These are phyloP conservation scores for Wallacemonas rigidus DNA, from an alignment of 208 protist genomes.

Conservation along the genomic window DNA sequence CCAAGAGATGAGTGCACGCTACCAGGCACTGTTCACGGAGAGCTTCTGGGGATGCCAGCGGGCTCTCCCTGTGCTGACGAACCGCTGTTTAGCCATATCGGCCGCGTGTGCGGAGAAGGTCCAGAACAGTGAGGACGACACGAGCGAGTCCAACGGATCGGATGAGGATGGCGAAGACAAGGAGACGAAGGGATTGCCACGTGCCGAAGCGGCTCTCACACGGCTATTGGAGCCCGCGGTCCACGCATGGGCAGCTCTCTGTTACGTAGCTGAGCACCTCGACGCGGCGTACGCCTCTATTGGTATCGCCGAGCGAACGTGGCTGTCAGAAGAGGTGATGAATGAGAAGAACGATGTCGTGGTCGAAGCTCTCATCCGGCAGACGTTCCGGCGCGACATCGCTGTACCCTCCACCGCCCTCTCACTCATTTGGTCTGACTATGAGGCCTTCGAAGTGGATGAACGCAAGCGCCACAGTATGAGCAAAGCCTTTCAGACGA, in stretches of 20 bases:
- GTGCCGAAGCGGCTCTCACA: neutral
- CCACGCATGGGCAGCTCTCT: conserved; percentile 46
- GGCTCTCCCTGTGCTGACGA: neutral
- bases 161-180: neutral
- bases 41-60: conserved; percentile 10
- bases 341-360: conserved; percentile 15
- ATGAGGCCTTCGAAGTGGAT: conserved; percentile 68
- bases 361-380: conserved; percentile 60
- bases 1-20: neutral
- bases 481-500: conserved; percentile 24
- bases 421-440: conserved; percentile 33
- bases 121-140: neutral
- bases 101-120: neutral
- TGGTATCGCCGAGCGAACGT: conserved; percentile 49
- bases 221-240: conserved; percentile 19
- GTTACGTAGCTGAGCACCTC: conserved; percentile 50
- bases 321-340: conserved; percentile 47
- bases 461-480: conserved; percentile 51
- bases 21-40: neutral
- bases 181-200: neutral
- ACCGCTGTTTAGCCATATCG: neutral
- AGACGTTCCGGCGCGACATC: conserved; percentile 71
- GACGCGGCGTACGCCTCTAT: conserved; percentile 42
- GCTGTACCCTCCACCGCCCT: conserved; percentile 40
- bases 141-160: neutral